Evolutionary conservation across 768 basidiomycete species (phyloP), one percentile per base, ranked within the genome.

Genomic region (Pulveroboletus sp.): DNA sequence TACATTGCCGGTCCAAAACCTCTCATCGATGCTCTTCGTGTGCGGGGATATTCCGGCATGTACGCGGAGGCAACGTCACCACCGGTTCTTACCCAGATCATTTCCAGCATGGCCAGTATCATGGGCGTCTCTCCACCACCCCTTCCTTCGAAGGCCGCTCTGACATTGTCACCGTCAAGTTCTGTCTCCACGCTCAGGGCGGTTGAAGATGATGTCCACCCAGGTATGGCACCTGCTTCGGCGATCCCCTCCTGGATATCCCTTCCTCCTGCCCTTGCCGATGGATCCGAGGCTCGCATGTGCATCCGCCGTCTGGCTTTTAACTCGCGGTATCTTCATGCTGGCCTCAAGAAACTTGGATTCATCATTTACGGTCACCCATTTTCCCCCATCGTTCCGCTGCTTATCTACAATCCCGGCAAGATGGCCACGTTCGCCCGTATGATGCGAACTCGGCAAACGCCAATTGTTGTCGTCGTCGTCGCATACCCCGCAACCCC

Each of bases 281-380:
- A 93, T 24, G 95, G 96, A 27, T 71, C 76, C 0, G 94, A 98
- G 70, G 95, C 96, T 12, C 73, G 76, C 29, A 78, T 81, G 56
- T 85, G 96, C 23, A 76, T 98, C 6, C 82, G 84, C 32, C 82
- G 96, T 19, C 77, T 99, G 32, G 93, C 94, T 1, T 99, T 99
- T 78, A 98, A 98, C 74, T 78, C 89, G 16, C 82, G 93, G 19
- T 99, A 98, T 72, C 84, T 99, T 42, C 85, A 88, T 55, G 78
- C 78, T 6, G 95, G 84, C 2, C 77, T 99, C 47, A 75, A 79
- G 59, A 94, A 91, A 62, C 82, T 99, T 29, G 96, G 96, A 0
- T 99, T 99, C 76, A 95, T 99, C 73, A 90, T 89, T 6, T 96
- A 93, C 61, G 95, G 95, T 0, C 84, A 90, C 68, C 80, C 84